Evolutionary conservation across 192 early-diverging fungal species (phyloP).

Genomic region (Coemansia sp.): DNA sequence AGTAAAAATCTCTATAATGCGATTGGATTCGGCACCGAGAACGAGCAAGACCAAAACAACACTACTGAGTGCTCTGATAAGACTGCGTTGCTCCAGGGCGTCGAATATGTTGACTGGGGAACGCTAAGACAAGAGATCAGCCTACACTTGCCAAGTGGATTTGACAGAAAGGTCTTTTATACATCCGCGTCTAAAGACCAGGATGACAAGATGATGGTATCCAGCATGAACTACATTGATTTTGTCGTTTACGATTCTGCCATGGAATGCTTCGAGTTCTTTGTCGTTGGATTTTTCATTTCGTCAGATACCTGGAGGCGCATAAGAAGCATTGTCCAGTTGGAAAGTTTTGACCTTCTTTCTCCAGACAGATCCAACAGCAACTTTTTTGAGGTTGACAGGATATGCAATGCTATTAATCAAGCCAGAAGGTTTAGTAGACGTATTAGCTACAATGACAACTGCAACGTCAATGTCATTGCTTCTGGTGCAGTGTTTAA

Average conservation of each 20-base stretch:
- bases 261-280: neutral
- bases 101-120: neutral
- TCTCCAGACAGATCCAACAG: neutral
- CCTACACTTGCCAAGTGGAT: neutral
- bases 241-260: neutral
- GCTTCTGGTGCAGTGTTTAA: too few species aligned
- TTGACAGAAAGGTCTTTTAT: neutral
- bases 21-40: neutral
- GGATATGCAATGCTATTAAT: neutral
- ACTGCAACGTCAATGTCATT: neutral
- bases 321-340: neutral
- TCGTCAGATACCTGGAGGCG: neutral
- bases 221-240: neutral
- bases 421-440: neutral
- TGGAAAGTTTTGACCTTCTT: neutral
- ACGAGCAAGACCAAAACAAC: neutral
- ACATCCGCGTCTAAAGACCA: neutral
- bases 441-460: neutral
- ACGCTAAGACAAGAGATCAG: neutral
- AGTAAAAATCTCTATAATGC: neutral
- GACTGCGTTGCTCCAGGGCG: neutral
- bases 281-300: neutral
- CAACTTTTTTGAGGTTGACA: neutral
- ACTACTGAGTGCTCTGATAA: neutral
- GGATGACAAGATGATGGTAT: neutral